Percentiles rank a stretch among this genome's conserved stretches.
Evolutionary conservation across 768 basidiomycete genomes (phyloP).

Genomic region (Roridomyces roridus): DNA sequence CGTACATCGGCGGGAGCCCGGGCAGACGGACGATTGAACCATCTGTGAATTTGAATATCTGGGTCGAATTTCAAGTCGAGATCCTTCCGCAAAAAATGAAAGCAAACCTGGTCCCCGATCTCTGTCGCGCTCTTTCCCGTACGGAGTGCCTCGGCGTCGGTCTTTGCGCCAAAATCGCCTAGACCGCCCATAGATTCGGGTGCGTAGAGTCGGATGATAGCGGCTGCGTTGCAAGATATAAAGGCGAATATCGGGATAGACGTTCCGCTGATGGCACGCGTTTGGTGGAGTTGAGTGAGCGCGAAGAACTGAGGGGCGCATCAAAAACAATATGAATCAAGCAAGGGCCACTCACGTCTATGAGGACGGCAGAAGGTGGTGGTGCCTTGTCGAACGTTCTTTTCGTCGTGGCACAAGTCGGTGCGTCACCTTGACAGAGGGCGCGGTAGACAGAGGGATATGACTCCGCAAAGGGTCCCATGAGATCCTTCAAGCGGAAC

Average conservation of each 20-base stretch:
- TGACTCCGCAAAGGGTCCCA: neutral
- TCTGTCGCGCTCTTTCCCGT: conserved; percentile 14
- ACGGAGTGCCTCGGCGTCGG: conserved; percentile 16
- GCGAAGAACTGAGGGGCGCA: neutral
- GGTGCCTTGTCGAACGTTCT: conserved; percentile 13
- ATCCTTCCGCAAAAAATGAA: neutral
- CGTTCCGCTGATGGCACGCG: conserved; percentile 22
- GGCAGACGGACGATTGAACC: conserved; percentile 26
- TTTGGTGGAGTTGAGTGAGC: conserved; percentile 6
- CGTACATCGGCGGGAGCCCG: conserved; percentile 31
- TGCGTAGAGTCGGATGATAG: conserved; percentile 22
- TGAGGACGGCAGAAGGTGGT: conserved; percentile 7
- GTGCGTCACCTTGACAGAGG: neutral
- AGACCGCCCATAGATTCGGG: conserved; percentile 27
- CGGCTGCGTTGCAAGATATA: conserved; percentile 6
- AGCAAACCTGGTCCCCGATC: conserved; percentile 24
- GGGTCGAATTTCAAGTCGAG: neutral
- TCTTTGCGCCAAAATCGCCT: conserved; percentile 23
- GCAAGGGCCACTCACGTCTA: conserved; percentile 15
- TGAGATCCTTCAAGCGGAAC: neutral
- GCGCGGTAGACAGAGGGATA: neutral
- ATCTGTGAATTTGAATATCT: conserved; percentile 26
- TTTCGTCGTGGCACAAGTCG: conserved; percentile 19
- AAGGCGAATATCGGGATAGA: conserved; percentile 24
- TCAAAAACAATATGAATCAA: neutral